Percentiles rank a stretch among this genome's conserved stretches.
Evolutionary conservation across 2,329 filamentous ascomycete species (phyloP).

Genomic region (Botryotinia narcissicola): DNA sequence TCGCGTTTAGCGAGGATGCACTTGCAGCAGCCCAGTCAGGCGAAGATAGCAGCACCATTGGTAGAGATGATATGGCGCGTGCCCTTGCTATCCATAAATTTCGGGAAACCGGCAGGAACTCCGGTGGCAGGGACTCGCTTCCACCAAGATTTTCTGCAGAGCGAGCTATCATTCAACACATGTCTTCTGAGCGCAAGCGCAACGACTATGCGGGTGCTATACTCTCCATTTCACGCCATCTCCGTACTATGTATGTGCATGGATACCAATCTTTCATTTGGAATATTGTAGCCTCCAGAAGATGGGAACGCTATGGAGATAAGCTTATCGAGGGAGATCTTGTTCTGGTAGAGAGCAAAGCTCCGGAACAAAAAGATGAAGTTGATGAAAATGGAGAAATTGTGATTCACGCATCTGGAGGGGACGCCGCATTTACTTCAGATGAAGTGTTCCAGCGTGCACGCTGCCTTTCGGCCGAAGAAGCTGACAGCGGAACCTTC

Average conservation of each 20-base stretch:
- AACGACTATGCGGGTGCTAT: conserved; percentile 79
- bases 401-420: conserved; percentile 52
- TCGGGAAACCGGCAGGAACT: conserved; percentile 56
- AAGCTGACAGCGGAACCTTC: conserved; percentile 73
- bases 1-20: conserved; percentile 67
- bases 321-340: conserved; percentile 83
- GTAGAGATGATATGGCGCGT: conserved; percentile 73
- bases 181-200: conserved; percentile 46
- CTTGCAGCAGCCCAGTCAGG: conserved; percentile 53
- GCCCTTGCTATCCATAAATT: conserved; percentile 77
- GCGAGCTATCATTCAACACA: conserved; percentile 71
- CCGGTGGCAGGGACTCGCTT: conserved; percentile 57
- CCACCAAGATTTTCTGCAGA: conserved; percentile 84
- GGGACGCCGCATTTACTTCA: conserved; percentile 52
- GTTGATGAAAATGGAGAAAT: conserved; percentile 43
- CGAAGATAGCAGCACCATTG: conserved; percentile 49
- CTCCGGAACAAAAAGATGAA: conserved; percentile 31
- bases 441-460: conserved; percentile 66
- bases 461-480: conserved; percentile 70
- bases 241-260: conserved; percentile 93
- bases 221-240: conserved; percentile 72
- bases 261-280: conserved; percentile 94
- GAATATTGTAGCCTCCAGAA: conserved; percentile 80
- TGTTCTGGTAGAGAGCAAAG: conserved; percentile 33
- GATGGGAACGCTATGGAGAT: conserved; percentile 72